Conservation (phyloP, 371 early-diverging fungal species). For the Rhizopus delemar region DNA sequence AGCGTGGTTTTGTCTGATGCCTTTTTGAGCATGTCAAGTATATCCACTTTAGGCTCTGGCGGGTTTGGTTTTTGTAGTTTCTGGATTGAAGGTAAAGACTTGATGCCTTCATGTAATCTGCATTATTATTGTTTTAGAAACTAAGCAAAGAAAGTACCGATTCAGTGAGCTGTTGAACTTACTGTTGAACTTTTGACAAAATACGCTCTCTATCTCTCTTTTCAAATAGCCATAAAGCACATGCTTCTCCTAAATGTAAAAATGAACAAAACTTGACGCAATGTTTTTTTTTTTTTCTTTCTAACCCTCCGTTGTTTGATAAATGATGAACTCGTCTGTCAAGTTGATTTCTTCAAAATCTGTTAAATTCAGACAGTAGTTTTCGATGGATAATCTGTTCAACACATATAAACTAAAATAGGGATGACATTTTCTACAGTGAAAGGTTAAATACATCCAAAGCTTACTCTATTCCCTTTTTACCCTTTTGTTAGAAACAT, state of each 20-base stretch:
- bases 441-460: background rate
- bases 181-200: constrained; percentile 59
- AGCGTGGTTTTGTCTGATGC: constrained; percentile 13
- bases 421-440: constrained; percentile 42
- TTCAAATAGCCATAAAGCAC: constrained; percentile 77
- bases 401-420: constrained; percentile 66
- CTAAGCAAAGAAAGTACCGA: background rate
- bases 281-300: background rate
- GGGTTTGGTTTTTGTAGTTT: constrained; percentile 9
- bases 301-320: constrained; percentile 62
- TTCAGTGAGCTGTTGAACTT: constrained; percentile 4
- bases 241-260: constrained; percentile 43
- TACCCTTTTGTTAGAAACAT: constrained; percentile 63
- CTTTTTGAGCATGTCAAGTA: constrained; percentile 35
- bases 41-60: constrained; percentile 25
- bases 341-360: constrained; percentile 64
- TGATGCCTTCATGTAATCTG: constrained; percentile 35
- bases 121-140: background rate
- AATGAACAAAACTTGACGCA: background rate
- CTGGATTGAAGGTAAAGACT: constrained; percentile 21
- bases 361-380: constrained; percentile 57
- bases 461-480: background rate
- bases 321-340: constrained; percentile 71
- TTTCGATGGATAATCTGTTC: constrained; percentile 70
- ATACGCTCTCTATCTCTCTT: constrained; percentile 66